These are phyloP conservation scores for Durusdinium trenchii DNA, from an alignment of 73 alveolate species.

Conservation along the genomic window DNA sequence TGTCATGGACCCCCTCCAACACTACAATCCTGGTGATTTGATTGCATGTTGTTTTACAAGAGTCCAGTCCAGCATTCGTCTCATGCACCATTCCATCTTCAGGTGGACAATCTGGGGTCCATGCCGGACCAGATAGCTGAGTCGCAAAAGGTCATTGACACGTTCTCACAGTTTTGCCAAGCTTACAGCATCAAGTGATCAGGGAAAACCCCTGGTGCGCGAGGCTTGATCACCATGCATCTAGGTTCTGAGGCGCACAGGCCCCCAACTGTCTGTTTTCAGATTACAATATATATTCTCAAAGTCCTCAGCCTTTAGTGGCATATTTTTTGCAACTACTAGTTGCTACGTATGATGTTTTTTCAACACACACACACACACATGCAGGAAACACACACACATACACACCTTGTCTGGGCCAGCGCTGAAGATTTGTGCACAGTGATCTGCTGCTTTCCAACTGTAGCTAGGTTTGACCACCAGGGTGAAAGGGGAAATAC, in stretches of 20 bases:
- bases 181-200: background rate
- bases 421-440: too few species aligned
- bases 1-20: too few species aligned
- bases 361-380: too few species aligned
- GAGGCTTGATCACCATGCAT: too few species aligned
- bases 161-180: background rate
- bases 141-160: background rate
- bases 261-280: background rate
- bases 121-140: background rate
- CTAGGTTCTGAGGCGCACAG: too few species aligned
- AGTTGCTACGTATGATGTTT: background rate
- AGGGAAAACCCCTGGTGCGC: background rate
- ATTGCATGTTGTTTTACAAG: too few species aligned
- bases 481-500: too few species aligned
- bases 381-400: too few species aligned
- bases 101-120: background rate
- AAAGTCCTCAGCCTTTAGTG: background rate
- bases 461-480: background rate
- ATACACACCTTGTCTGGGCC: too few species aligned
- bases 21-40: too few species aligned
- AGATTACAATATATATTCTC: background rate
- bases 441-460: background rate
- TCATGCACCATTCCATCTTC: too few species aligned
- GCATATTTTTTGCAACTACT: background rate
- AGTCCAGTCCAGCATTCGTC: too few species aligned